phyloP scores from a whole-genome alignment of 805 yeast genomes.

The Candida dendrica region DNA sequence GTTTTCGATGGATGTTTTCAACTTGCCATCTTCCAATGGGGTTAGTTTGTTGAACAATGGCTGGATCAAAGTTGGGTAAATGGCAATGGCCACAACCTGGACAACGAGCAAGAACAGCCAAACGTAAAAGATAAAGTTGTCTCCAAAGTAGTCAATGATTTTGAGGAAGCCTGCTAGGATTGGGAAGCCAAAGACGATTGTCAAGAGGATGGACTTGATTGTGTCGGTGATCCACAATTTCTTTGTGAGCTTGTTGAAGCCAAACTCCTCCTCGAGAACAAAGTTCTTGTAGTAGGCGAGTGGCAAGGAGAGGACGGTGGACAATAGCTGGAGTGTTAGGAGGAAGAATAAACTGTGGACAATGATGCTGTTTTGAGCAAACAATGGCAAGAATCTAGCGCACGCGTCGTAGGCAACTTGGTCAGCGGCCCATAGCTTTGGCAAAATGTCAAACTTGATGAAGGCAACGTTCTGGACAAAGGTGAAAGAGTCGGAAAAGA shows the following conservation, averaged over 20 bases:
- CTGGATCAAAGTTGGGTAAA: conserved; percentile 79
- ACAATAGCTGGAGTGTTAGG: conserved; percentile 39
- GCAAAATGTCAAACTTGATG: conserved; percentile 51
- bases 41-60: conserved; percentile 90
- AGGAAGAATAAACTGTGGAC: conserved; percentile 67
- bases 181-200: conserved; percentile 61
- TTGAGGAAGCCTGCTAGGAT: conserved; percentile 68
- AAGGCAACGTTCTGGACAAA: conserved; percentile 50
- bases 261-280: conserved; percentile 86
- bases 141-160: conserved; percentile 75
- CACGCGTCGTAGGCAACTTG: conserved; percentile 26
- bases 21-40: conserved; percentile 85
- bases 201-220: conserved; percentile 50
- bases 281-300: conserved; percentile 69
- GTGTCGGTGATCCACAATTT: conserved; percentile 68
- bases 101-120: conserved; percentile 64
- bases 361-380: conserved; percentile 46
- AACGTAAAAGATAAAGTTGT: conserved; percentile 72
- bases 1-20: conserved; percentile 72
- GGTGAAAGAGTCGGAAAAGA: conserved; percentile 44
- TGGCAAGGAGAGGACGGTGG: conserved; percentile 58
- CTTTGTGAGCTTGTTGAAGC: conserved; percentile 82
- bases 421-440: conserved; percentile 51
- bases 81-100: conserved; percentile 67
- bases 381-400: conserved; percentile 21